Conservation (phyloP, 108 stramenopile species). For the Seminavis robusta region DNA sequence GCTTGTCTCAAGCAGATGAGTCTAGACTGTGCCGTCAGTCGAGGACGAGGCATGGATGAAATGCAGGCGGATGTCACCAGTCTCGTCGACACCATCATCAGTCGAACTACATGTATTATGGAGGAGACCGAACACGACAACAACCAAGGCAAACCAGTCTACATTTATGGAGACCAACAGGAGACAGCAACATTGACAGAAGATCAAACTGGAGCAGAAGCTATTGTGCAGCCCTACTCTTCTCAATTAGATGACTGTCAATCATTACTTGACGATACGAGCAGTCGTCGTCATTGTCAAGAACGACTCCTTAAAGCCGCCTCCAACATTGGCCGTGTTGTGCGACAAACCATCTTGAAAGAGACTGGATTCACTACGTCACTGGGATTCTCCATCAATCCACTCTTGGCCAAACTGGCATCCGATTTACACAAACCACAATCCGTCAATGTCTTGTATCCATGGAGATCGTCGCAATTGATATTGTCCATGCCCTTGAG, state of each 20-base stretch:
- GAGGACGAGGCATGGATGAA: constrained; percentile 52
- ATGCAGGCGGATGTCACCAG: constrained; percentile 50
- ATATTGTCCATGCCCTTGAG: constrained; percentile 47
- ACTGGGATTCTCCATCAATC: constrained; percentile 42
- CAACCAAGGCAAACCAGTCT: constrained; percentile 1
- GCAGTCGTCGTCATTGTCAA: too few species aligned
- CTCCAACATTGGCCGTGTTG: neutral
- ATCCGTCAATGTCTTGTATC: constrained; percentile 46
- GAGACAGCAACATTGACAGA: constrained; percentile 20
- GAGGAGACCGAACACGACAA: neutral
- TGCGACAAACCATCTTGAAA: constrained; percentile 24
- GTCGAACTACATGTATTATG: neutral
- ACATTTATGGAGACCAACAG: constrained; percentile 38
- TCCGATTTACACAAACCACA: constrained; percentile 46
- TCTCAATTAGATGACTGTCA: too few species aligned
- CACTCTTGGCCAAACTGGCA: constrained; percentile 51
- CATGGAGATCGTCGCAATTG: constrained; percentile 37
- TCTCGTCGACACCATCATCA: constrained; percentile 4
- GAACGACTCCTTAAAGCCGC: constrained; percentile 20
- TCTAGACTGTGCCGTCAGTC: neutral
- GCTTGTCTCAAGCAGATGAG: constrained; percentile 10
- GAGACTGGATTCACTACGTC: constrained; percentile 49
- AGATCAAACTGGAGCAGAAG: constrained; percentile 47
- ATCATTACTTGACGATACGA: too few species aligned
- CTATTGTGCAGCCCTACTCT: neutral